Evolutionary conservation across 2,329 filamentous ascomycete species (phyloP).

Genomic region (Leptographium radiaticola): DNA sequence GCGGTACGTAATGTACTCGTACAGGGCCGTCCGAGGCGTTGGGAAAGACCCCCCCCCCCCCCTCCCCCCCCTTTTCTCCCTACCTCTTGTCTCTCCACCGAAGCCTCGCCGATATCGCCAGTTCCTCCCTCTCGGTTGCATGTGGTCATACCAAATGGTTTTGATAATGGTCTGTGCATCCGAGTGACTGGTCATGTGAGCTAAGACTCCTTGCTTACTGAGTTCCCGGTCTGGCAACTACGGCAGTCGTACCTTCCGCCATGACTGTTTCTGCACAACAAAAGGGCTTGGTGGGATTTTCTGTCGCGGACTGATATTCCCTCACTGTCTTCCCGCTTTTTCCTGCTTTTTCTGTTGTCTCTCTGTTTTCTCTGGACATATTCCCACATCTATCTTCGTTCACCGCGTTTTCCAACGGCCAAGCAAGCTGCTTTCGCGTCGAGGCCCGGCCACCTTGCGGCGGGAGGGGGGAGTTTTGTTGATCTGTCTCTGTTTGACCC

Average conservation of each 20-base stretch:
- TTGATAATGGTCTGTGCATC: neutral
- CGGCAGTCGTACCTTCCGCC: neutral
- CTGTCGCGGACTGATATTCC: too few relatives aligned
- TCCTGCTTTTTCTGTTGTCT: too few relatives aligned
- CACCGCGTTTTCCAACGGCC: neutral
- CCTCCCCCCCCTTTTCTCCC: too few relatives aligned
- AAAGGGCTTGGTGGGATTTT: too few relatives aligned
- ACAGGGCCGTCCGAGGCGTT: neutral
- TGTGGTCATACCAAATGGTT: neutral
- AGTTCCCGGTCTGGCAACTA: neutral
- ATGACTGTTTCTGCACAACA: too few relatives aligned
- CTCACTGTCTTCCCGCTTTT: too few relatives aligned
- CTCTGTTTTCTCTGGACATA: neutral
- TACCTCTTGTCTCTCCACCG: neutral
- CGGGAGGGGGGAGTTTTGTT: neutral
- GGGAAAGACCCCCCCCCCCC: neutral
- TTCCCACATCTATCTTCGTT: neutral
- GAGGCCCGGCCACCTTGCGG: neutral
- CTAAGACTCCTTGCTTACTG: neutral
- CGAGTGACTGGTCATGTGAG: neutral
- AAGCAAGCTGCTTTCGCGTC: neutral
- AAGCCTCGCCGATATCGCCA: neutral
- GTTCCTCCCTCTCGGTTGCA: neutral
- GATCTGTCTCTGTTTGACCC: neutral
- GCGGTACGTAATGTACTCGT: neutral